These are phyloP conservation scores for Aspergillus taichungensis DNA, from an alignment of 495 filamentous ascomycete species.

Conservation along the genomic window DNA sequence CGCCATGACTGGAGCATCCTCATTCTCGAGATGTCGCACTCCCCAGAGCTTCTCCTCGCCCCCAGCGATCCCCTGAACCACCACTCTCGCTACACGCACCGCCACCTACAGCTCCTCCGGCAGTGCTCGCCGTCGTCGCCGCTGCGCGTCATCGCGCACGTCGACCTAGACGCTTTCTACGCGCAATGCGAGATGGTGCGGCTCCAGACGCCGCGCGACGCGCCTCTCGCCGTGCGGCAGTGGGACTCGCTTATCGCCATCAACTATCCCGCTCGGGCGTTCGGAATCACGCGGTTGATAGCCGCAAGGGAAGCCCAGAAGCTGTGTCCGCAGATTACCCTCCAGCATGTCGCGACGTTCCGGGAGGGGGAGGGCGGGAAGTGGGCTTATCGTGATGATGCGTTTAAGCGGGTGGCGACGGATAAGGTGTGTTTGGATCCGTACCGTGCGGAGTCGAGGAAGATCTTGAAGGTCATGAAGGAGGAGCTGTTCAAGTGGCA, in stretches of 20 bases:
- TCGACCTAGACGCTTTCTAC: slow-evolving; percentile 97
- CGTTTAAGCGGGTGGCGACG: slow-evolving; percentile 61
- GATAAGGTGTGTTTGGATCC: slow-evolving; percentile 93
- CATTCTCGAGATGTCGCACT: slow-evolving; percentile 16
- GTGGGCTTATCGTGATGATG: slow-evolving; percentile 87
- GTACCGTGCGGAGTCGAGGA: slow-evolving; percentile 76
- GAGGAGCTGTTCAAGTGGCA: slow-evolving; percentile 46
- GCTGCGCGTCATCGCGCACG: slow-evolving; percentile 78
- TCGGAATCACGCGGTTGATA: slow-evolving; percentile 66
- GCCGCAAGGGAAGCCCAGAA: slow-evolving; percentile 77
- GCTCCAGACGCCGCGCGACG: slow-evolving; percentile 59
- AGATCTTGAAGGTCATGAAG: slow-evolving; percentile 76
- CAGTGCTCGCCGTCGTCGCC: slow-evolving; percentile 63
- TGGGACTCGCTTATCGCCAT: slow-evolving; percentile 83
- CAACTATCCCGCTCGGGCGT: slow-evolving; percentile 84
- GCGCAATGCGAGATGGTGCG: slow-evolving; percentile 94
- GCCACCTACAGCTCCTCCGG: slow-evolving; percentile 67
- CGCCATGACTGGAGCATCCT: slow-evolving; percentile 11
- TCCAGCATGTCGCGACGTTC: slow-evolving; percentile 95
- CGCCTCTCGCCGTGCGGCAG: slow-evolving; percentile 81
- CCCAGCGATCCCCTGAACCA: slow-evolving; percentile 33
- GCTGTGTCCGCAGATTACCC: slow-evolving; percentile 71
- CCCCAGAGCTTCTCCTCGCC: slow-evolving; percentile 18
- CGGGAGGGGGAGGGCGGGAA: slow-evolving; percentile 72
- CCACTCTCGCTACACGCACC: slow-evolving; percentile 72